Conservation (phyloP, 1,139 yeast species). For the Pichia kudriavzevii region DNA sequence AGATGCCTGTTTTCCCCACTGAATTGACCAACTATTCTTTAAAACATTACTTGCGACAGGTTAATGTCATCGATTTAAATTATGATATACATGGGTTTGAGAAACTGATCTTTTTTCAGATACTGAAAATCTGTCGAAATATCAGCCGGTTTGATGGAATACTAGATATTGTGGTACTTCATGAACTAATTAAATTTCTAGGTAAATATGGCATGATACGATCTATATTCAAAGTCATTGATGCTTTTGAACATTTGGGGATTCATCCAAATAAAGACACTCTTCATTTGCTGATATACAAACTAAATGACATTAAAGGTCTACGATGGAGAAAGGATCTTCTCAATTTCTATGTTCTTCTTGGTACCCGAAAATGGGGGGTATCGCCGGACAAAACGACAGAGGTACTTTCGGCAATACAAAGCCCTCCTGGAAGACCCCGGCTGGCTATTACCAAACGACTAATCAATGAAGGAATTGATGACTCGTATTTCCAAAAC, state of each 20-base stretch:
- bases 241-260: constrained; percentile 8
- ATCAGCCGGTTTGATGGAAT: constrained; percentile 9
- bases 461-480: constrained; percentile 11
- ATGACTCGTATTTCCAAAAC: constrained; percentile 2
- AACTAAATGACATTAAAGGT: constrained; percentile 1
- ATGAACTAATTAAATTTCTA: constrained; percentile 10
- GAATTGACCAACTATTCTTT: background rate
- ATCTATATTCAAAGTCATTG: constrained; percentile 2
- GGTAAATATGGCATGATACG: constrained; percentile 1
- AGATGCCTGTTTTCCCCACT: constrained; percentile 6
- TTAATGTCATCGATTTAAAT: constrained; percentile 5
- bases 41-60: constrained; percentile 3
- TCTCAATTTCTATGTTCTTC: constrained; percentile 4
- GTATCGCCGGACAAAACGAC: constrained; percentile 9
- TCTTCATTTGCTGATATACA: constrained; percentile 8
- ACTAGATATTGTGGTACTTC: constrained; percentile 6
- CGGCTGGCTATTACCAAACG: constrained; percentile 3
- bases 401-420: constrained; percentile 1
- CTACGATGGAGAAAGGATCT: background rate
- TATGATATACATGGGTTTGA: constrained; percentile 5
- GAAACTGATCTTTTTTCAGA: constrained; percentile 1
- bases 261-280: constrained; percentile 10
- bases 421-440: constrained; percentile 3
- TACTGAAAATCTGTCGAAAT: constrained; percentile 3
- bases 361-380: constrained; percentile 8